Base-by-base conservation (phyloP, 2,329 filamentous ascomycete species). In the Helotiales sp. region DNA sequence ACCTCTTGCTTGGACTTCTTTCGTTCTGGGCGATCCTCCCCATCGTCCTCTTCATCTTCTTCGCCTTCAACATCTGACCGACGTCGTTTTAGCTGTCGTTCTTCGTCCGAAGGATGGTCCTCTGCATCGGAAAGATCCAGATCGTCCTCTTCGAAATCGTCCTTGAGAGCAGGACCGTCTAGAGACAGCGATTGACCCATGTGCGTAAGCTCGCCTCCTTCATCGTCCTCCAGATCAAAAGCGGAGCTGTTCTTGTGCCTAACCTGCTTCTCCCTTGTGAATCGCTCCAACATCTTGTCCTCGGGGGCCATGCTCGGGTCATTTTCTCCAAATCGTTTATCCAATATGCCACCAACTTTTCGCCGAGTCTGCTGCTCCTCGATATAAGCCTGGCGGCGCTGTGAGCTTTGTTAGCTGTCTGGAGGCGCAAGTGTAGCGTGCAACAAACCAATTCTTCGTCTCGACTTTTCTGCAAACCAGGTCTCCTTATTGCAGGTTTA, bases 1-100 rank as follows among this genome's bases (percentile, higher is more conserved):
- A 99, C 92, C 79, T 99, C 96, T 63, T 96, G 92, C 81, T 97
- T 98, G 2, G 90, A 90, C 82, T 97, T 99, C 79, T 97, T 97
- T 67, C 91, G 87, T 74, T 95, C 91, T 0, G 93, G 93, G 70
- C 89, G 82, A 22, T 64, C 61, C 24, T 84, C 84, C 40, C 84
- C 83, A 5, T 81, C 82, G 0, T 83, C 83, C 6, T 82, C 83
- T 3, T 80, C 82, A 2, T 82, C 84, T n/a, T 83, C 83, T 4
- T 80, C 83, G 2, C 82, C 84, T 60, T 83, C 82, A 32, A 82
- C 79, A 24, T 80, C 73, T 30, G 81, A 78, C 61, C 88, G 86
- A 63, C 88, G 76, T 17, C 87, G 84, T 79, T 90, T 90, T 43
- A 86, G 79, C 68, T 82, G 84, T 70, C 80, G 79, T 71, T 86